Evolutionary conservation across 78 protist species (phyloP), one percentile per base, ranked within the genome.

Genomic region (Carpediemonas membranifera): DNA sequence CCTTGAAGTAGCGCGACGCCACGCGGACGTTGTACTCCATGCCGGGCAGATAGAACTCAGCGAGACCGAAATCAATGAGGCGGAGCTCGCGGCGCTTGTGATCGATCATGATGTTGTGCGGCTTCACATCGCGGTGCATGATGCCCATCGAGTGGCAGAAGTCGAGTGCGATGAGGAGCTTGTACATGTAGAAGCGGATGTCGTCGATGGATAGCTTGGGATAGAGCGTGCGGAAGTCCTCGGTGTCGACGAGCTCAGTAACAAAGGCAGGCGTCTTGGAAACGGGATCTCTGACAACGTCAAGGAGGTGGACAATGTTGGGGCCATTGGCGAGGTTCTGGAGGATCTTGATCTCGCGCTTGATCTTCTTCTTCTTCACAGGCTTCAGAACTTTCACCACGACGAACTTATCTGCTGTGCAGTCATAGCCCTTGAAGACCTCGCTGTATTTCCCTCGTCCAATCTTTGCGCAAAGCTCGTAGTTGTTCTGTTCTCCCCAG

Each of bases 381-480:
- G 83, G 90, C 64, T 74, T 80, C 43, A 85, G 69, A 27, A 80
- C 79, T 67, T 85, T 85, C n/a, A 85, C 60, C 19, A 77, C 73
- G 31, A 79, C 76, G 31, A 56, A 59, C 33, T 67, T 67, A 34
- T 79, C 67, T 28, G 33, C 77, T 51, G 25, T 25, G 14, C 66
- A 27, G 55, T 87, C 78, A 16, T 79, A 35, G 21, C 98, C 99
- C 59, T 89, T 90, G 53, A 97, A 97, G 18, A 97, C 99, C 62
- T 97, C 99, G 36, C 88, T 73, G 82, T 95, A 97, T 82, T 97
- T 97, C 35, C 99, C 99, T 15, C 98, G 85, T 25, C 99, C 99
- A 27, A 97, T 64, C 60, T 94, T 94, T 24, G 87, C 74, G 3
- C 82, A 72, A 21, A 95, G 83, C 74, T 93, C 91, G 54, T 90